Percentiles rank a stretch among this genome's conserved stretches.
phyloP scores from a whole-genome alignment of 2,329 filamentous ascomycete species.

The Aspergillus floridensis region DNA sequence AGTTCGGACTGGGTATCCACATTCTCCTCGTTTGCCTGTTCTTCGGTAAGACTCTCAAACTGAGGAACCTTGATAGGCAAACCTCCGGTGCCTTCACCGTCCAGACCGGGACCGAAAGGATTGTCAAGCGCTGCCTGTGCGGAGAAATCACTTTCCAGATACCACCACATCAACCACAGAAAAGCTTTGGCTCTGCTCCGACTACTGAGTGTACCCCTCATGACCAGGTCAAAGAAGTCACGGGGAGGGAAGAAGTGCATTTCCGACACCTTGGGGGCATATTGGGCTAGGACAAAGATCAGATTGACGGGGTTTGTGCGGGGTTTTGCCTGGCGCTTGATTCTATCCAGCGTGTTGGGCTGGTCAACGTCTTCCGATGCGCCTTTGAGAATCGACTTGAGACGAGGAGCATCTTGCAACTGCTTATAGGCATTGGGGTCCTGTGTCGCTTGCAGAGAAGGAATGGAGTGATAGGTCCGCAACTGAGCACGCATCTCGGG shows the following conservation, averaged over 20 bases:
- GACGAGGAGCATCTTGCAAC: slow-evolving; percentile 87
- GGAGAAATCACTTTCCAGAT: slow-evolving; percentile 92
- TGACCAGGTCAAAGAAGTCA: slow-evolving; percentile 96
- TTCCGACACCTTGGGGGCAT: slow-evolving; percentile 87
- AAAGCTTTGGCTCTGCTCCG: slow-evolving; percentile 82
- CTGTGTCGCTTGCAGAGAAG: slow-evolving; percentile 89
- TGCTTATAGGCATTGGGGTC: slow-evolving; percentile 97
- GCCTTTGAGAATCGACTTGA: slow-evolving; percentile 97
- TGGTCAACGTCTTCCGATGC: slow-evolving; percentile 89
- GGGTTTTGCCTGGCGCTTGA: slow-evolving; percentile 66
- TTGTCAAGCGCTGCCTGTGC: slow-evolving; percentile 84
- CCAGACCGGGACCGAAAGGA: slow-evolving; percentile 68
- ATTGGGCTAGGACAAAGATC: slow-evolving; percentile 89
- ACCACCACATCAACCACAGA: slow-evolving; percentile 99
- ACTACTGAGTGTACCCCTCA: slow-evolving; percentile 82
- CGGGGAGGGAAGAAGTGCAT: slow-evolving; percentile 79
- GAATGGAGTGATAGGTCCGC: slow-evolving; percentile 96
- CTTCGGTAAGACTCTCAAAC: slow-evolving; percentile 49
- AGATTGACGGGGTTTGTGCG: slow-evolving; percentile 96
- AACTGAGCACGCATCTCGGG: slow-evolving; percentile 98
- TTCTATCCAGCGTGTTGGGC: slow-evolving; percentile 77
- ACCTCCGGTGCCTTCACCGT: slow-evolving; percentile 43
- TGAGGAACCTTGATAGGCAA: slow-evolving; percentile 48
- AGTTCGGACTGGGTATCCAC: slow-evolving; percentile 50
- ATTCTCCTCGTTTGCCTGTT: slow-evolving; percentile 52